Conservation (phyloP, 331 rosid genomes). For the Rhamnella rubrinervis region DNA sequence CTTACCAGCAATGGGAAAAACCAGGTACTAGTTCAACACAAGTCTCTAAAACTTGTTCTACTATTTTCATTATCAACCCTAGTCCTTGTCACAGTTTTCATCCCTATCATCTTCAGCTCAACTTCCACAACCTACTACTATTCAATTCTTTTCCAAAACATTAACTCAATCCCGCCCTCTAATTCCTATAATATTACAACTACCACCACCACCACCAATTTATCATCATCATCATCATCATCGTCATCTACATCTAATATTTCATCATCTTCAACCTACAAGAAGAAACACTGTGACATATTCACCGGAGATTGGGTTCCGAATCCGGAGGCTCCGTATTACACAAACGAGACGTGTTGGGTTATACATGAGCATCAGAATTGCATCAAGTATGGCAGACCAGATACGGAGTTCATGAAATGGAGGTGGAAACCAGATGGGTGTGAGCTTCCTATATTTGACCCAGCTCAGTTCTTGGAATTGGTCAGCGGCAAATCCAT, state of each 20-base stretch:
- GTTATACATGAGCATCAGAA: conserved; percentile 83
- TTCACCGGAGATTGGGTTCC: conserved; percentile 58
- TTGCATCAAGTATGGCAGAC: conserved; percentile 88
- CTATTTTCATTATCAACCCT: too few relatives aligned
- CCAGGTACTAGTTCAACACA: too few relatives aligned
- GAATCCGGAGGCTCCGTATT: conserved; percentile 51
- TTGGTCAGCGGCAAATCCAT: conserved; percentile 67
- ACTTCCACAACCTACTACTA: too few relatives aligned
- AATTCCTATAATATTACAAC: too few relatives aligned
- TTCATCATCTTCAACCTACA: conserved; percentile 6
- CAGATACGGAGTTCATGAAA: conserved; percentile 76
- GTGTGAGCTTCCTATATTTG: conserved; percentile 74
- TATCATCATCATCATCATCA: too few relatives aligned
- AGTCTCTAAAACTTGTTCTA: too few relatives aligned
- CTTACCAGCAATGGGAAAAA: too few relatives aligned
- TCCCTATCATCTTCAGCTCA: too few relatives aligned
- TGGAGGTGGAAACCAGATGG: conserved; percentile 92
- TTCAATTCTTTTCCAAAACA: too few relatives aligned
- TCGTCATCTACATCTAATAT: neutral
- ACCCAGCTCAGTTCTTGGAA: conserved; percentile 75
- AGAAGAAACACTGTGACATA: conserved; percentile 30
- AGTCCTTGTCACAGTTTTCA: too few relatives aligned
- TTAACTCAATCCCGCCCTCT: too few relatives aligned
- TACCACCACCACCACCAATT: too few relatives aligned
- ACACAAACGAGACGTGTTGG: conserved; percentile 52